A percentile compares a stretch with the other conserved stretches of the same genome.
Evolutionary conservation across 2,329 filamentous ascomycete genomes (phyloP).

Genomic region (Zarea fungicola): DNA sequence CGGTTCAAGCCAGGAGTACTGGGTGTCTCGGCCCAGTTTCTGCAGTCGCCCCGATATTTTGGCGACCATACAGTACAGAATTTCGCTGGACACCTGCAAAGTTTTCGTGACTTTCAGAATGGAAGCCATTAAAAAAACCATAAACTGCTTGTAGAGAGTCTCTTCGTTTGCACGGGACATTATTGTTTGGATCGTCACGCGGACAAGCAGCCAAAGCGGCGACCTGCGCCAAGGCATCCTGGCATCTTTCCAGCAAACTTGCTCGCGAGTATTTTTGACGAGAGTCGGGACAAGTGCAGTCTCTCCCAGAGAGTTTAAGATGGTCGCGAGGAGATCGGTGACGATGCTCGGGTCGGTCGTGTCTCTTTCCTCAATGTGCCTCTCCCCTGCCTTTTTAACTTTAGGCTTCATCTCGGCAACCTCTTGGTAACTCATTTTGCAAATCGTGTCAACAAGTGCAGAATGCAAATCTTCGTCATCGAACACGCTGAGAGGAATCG

Average conservation of each 20-base stretch:
- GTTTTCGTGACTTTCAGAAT: conserved; percentile 26
- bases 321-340: background rate
- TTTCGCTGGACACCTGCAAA: conserved; percentile 19
- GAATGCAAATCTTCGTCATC: background rate
- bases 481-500: background rate
- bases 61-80: conserved; percentile 35
- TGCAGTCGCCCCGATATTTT: conserved; percentile 38
- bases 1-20: conserved; percentile 11
- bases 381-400: background rate
- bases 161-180: conserved; percentile 6
- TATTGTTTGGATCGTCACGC: conserved; percentile 39
- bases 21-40: conserved; percentile 30
- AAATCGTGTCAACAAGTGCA: background rate
- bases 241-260: background rate
- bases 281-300: background rate
- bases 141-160: conserved; percentile 45
- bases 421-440: conserved; percentile 2
- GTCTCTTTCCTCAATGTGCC: background rate
- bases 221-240: conserved; percentile 31
- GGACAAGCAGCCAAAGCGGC: conserved; percentile 47
- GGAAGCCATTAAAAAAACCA: conserved; percentile 39
- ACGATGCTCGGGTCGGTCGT: conserved; percentile 1
- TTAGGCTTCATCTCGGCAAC: background rate
- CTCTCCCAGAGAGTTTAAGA: background rate
- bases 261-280: conserved; percentile 5